phyloP scores from a whole-genome alignment of 371 early-diverging fungal genomes.

The Mycotypha africana region DNA sequence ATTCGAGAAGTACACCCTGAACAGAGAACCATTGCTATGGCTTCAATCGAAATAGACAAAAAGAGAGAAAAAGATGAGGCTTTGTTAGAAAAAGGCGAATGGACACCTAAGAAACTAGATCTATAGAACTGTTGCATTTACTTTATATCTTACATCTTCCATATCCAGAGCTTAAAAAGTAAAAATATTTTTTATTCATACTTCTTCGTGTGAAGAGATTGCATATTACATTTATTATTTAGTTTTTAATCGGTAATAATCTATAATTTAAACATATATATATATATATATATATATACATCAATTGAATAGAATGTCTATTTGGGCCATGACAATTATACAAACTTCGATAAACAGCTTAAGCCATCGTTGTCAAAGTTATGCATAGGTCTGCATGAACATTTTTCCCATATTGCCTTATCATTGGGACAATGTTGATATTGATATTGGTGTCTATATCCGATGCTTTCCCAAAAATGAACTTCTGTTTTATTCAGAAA shows the following conservation, averaged over 20 bases:
- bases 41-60: slow-evolving; percentile 12
- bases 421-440: slow-evolving; percentile 30
- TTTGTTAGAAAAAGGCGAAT: slow-evolving; percentile 9
- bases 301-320: too few relatives aligned
- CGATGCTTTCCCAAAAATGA: slow-evolving; percentile 89
- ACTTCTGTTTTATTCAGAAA: slow-evolving; percentile 74
- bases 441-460: slow-evolving; percentile 45
- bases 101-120: slow-evolving; percentile 11
- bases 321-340: slow-evolving; percentile 3
- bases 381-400: slow-evolving; percentile 28
- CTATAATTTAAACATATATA: too few relatives aligned
- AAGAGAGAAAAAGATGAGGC: slow-evolving; percentile 9
- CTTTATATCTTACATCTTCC: too few relatives aligned
- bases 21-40: slow-evolving; percentile 8
- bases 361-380: slow-evolving; percentile 29
- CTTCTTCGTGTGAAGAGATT: too few relatives aligned
- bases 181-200: too few relatives aligned
- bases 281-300: too few relatives aligned
- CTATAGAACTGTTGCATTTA: too few relatives aligned
- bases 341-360: slow-evolving; percentile 18
- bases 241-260: too few relatives aligned
- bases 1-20: slow-evolving; percentile 7
- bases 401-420: slow-evolving; percentile 10
- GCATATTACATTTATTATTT: too few relatives aligned
- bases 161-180: too few relatives aligned